phyloP scores from a whole-genome alignment of 257 asterid species.

The Solanum sejunctum region DNA sequence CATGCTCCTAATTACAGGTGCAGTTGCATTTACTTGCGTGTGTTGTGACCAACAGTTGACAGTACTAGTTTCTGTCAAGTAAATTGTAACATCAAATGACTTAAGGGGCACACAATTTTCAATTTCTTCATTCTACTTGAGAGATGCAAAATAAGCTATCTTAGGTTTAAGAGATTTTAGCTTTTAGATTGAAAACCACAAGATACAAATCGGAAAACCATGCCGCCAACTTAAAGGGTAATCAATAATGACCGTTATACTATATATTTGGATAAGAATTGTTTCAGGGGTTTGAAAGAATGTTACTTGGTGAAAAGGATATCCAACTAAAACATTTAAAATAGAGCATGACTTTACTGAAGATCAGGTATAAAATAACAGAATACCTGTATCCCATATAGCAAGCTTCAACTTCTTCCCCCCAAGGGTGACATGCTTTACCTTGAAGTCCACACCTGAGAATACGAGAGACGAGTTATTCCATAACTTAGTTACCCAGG shows the following conservation, averaged over 20 bases:
- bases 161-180: neutral
- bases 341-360: neutral
- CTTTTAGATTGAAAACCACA: neutral
- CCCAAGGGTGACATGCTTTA: conserved; percentile 75
- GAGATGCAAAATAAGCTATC: neutral
- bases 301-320: neutral
- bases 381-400: conserved; percentile 92
- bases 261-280: neutral
- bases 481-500: neutral
- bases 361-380: neutral
- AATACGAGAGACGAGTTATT: neutral
- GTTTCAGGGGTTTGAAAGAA: neutral
- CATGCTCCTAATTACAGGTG: neutral
- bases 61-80: neutral
- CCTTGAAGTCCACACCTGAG: conserved; percentile 95
- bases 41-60: neutral
- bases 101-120: neutral
- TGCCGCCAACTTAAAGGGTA: neutral
- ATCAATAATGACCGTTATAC: neutral
- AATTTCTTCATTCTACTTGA: neutral
- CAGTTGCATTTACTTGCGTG: neutral
- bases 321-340: neutral
- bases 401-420: conserved; percentile 98
- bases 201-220: neutral
- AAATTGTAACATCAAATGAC: neutral